Conservation (phyloP, 495 filamentous ascomycete genomes). For the Talaromyces trachyspermus region DNA sequence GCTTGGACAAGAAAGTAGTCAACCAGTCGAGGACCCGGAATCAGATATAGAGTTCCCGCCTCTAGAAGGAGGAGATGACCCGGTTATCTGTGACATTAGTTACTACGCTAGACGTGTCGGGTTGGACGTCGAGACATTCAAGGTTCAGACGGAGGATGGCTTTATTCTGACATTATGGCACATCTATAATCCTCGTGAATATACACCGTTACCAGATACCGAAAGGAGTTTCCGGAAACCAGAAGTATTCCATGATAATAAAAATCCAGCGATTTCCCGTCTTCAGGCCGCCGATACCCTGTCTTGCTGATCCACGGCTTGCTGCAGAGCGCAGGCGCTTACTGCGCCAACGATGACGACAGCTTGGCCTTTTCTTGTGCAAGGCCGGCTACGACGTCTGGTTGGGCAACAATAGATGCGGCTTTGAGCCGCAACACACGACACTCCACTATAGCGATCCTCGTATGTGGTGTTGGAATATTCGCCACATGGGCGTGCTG, state of each 20-base stretch:
- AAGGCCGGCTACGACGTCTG: conserved; percentile 95
- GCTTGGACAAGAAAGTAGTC: neutral
- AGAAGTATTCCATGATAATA: conserved; percentile 23
- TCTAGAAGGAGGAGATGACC: conserved; percentile 73
- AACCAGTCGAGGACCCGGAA: conserved; percentile 14
- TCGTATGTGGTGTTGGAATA: conserved; percentile 97
- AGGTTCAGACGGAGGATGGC: conserved; percentile 90
- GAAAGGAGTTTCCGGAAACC: conserved; percentile 27
- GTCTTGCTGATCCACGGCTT: conserved; percentile 85
- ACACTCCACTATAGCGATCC: conserved; percentile 67
- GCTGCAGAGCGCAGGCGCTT: conserved; percentile 80
- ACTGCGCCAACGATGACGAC: conserved; percentile 84
- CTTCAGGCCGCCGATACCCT: conserved; percentile 63
- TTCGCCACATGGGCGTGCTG: conserved; percentile 85
- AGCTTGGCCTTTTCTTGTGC: conserved; percentile 87
- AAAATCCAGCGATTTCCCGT: conserved; percentile 7
- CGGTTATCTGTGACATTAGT: conserved; percentile 65
- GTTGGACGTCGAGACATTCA: conserved; percentile 73
- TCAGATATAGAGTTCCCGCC: conserved; percentile 53
- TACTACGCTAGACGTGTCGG: conserved; percentile 90
- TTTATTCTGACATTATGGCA: conserved; percentile 88
- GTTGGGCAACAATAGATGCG: conserved; percentile 93
- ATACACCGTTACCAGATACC: conserved; percentile 39
- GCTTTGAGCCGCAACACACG: conserved; percentile 68
- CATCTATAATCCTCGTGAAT: conserved; percentile 77